Conservation (phyloP, 225 moss, liverwort and hornwort species). For the Sphagnum tenellum region DNA sequence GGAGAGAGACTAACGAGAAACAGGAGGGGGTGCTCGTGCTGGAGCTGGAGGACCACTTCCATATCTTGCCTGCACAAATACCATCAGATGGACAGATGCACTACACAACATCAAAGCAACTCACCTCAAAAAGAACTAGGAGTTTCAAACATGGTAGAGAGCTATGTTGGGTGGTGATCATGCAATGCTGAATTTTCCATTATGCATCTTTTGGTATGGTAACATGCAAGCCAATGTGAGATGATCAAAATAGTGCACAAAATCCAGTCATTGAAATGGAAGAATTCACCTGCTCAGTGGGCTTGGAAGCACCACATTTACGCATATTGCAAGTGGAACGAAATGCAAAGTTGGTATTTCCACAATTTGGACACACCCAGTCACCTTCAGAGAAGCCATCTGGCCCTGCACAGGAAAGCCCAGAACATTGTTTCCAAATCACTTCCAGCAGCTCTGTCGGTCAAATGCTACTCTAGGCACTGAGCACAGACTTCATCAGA, state of each 20-base stretch:
- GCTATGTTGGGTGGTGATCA: too few species aligned
- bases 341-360: conserved; percentile 99
- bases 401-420: conserved; percentile 37
- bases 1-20: conserved; percentile 54
- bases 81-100: too few species aligned
- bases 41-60: conserved; percentile 71
- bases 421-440: too few species aligned
- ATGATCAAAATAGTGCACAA: too few species aligned
- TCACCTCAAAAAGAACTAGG: not conserved
- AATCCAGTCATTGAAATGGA: too few species aligned
- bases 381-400: conserved; percentile 98
- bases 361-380: conserved; percentile 98
- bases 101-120: not conserved
- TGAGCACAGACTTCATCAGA: too few species aligned
- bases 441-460: too few species aligned
- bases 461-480: too few species aligned
- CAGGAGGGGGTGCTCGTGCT: conserved; percentile 41
- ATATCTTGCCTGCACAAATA: conserved; percentile 26
- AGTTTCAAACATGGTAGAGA: too few species aligned
- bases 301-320: conserved; percentile 97
- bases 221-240: too few species aligned
- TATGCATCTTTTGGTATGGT: too few species aligned
- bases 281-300: conserved; percentile 65
- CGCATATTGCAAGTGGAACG: conserved; percentile 99
- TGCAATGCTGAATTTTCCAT: too few species aligned